These are phyloP conservation scores for Mikania micrantha DNA, from an alignment of 129 eudicot species.

Conservation along the genomic window DNA sequence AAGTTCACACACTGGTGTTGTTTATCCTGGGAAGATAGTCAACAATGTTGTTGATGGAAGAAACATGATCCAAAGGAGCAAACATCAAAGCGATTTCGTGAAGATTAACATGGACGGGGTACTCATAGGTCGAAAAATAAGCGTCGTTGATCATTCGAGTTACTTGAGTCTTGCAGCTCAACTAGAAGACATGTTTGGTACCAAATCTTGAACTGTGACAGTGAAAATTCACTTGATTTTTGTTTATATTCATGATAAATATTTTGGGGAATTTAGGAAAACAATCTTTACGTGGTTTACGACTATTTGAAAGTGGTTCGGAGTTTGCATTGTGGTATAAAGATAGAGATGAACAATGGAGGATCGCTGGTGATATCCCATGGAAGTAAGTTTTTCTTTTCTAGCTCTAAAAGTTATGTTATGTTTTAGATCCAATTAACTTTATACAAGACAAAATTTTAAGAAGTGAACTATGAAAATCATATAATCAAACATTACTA, in stretches of 20 bases:
- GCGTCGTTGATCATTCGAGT: slow-evolving; percentile 44
- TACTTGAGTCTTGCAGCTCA: slow-evolving; percentile 65
- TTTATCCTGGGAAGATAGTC: slow-evolving; percentile 14
- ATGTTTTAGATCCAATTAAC: too few species aligned
- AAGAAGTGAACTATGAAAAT: too few species aligned
- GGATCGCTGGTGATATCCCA: slow-evolving; percentile 65
- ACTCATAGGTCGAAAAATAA: slow-evolving; percentile 68
- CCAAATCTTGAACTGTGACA: background rate
- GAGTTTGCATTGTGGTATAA: slow-evolving; percentile 65
- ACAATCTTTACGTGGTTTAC: slow-evolving; percentile 40
- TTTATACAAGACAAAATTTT: too few species aligned
- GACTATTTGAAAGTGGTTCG: slow-evolving; percentile 59
- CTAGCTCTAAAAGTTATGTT: too few species aligned
- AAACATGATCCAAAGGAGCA: slow-evolving; percentile 45
- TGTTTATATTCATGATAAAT: background rate
- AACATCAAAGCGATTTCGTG: slow-evolving; percentile 44
- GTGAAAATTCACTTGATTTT: background rate
- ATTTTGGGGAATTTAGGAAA: slow-evolving; percentile 36
- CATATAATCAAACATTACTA: too few species aligned
- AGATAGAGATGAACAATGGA: slow-evolving; percentile 71
- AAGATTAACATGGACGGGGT: slow-evolving; percentile 96
- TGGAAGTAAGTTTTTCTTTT: slow-evolving; percentile 64
- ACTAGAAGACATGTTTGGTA: slow-evolving; percentile 92
- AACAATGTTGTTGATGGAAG: slow-evolving; percentile 30
- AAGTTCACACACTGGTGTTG: slow-evolving; percentile 25